Conservation (phyloP, 805 yeast species). For the Candida dajiaensis region DNA sequence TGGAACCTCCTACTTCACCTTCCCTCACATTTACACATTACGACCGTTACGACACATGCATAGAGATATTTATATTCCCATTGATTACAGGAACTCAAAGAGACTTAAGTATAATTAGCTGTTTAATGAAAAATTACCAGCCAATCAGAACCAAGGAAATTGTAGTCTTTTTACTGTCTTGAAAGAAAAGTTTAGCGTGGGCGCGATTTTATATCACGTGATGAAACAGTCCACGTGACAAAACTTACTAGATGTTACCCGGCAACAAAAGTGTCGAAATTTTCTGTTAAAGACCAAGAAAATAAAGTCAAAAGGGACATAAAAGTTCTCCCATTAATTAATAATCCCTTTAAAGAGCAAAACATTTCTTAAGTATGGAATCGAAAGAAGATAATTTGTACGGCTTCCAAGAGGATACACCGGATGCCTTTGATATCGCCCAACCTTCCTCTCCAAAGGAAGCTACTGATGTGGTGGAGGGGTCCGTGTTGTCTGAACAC, state of each 20-base stretch:
- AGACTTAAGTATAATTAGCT: not conserved
- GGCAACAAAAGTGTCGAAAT: not conserved
- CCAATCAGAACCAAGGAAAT: slow-evolving; percentile 3
- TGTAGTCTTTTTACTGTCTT: not conserved
- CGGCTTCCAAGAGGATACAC: slow-evolving; percentile 2
- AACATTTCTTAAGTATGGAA: not conserved
- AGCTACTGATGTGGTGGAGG: not conserved
- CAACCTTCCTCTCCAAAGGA: not conserved
- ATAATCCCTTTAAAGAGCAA: not conserved
- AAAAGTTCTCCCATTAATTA: too few relatives aligned
- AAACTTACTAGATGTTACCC: too few relatives aligned
- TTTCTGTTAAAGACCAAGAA: not conserved
- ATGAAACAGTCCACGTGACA: too few relatives aligned
- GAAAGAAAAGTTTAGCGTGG: not conserved
- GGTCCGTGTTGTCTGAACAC: not conserved
- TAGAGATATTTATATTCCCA: not conserved
- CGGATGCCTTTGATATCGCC: slow-evolving; percentile 1
- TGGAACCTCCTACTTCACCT: too few relatives aligned
- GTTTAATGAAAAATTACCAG: not conserved
- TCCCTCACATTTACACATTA: too few relatives aligned
- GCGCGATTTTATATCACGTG: not conserved
- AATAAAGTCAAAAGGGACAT: too few relatives aligned
- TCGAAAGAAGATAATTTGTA: slow-evolving; percentile 1
- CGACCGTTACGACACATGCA: slow-evolving; percentile 1
- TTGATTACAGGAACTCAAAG: not conserved